Conservation (phyloP, 495 filamentous ascomycete species). For the Clavariopsis aquatica region DNA sequence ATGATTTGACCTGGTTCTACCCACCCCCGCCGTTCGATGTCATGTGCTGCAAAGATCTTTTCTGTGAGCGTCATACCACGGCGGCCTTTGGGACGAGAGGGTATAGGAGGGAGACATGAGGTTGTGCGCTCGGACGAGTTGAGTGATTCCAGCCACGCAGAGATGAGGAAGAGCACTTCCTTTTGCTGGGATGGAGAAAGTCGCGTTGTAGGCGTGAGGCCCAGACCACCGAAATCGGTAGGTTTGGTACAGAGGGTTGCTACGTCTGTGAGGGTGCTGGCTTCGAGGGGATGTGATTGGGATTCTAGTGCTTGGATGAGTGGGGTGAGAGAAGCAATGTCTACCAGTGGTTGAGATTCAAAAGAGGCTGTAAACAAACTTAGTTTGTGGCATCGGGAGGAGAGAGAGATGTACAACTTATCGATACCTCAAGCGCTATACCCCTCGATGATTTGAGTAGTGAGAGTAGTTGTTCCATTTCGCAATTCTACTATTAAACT, state of each 20-base stretch:
- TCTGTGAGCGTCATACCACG: conserved; percentile 49
- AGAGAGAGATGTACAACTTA: background rate
- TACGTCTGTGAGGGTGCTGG: conserved; percentile 12
- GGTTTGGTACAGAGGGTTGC: conserved; percentile 15
- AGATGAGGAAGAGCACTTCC: conserved; percentile 41
- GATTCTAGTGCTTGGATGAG: background rate
- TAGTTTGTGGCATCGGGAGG: background rate
- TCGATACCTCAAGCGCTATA: background rate
- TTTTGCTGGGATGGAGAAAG: conserved; percentile 20
- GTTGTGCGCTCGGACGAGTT: conserved; percentile 45
- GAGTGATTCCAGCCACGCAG: conserved; percentile 47
- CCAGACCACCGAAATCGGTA: conserved; percentile 38
- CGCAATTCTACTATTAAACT: background rate
- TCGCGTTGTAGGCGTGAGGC: background rate
- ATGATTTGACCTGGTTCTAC: conserved; percentile 48
- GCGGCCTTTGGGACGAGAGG: conserved; percentile 36
- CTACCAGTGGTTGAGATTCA: background rate
- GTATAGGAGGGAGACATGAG: conserved; percentile 13
- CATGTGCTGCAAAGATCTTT: conserved; percentile 50
- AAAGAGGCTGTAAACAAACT: background rate
- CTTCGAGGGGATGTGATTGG: background rate
- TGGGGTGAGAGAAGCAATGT: background rate
- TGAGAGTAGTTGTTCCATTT: conserved; percentile 7
- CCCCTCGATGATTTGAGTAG: background rate
- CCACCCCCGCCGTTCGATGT: conserved; percentile 41